phyloP scores from a whole-genome alignment of 805 yeast genomes.

The Lachancea kluyveri region DNA sequence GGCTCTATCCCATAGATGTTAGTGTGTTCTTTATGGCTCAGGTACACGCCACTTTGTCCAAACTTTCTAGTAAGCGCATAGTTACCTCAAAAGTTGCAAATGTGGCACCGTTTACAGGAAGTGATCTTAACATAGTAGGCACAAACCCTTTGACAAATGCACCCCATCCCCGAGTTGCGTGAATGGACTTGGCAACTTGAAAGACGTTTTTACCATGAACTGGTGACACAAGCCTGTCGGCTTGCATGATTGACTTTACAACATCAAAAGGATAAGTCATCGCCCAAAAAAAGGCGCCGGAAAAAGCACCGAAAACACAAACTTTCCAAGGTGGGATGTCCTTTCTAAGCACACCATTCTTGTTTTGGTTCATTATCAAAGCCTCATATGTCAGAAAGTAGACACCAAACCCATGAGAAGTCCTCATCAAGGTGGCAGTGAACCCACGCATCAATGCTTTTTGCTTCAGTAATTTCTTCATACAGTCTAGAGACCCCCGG shows the following conservation, averaged over 20 bases:
- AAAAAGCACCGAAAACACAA: conserved; percentile 81
- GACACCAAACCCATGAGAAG: conserved; percentile 80
- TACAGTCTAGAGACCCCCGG: conserved; percentile 42
- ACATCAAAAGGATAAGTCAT: conserved; percentile 85
- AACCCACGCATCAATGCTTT: conserved; percentile 76
- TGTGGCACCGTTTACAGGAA: conserved; percentile 97
- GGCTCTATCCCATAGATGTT: too few relatives aligned
- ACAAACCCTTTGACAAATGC: conserved; percentile 89
- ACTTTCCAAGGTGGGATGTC: conserved; percentile 85
- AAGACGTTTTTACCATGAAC: conserved; percentile 49
- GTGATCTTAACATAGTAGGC: conserved; percentile 93
- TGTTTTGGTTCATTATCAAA: conserved; percentile 50
- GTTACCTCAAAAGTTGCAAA: conserved; percentile 90
- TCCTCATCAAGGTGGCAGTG: conserved; percentile 76
- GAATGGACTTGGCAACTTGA: conserved; percentile 54
- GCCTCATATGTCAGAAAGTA: conserved; percentile 91
- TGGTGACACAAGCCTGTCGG: conserved; percentile 57
- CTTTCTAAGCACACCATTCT: conserved; percentile 42
- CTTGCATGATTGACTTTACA: conserved; percentile 82
- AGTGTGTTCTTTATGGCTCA: too few relatives aligned
- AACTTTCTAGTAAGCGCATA: conserved; percentile 53
- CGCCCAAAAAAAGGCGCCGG: conserved; percentile 87
- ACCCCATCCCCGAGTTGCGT: conserved; percentile 51
- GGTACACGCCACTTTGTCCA: too few relatives aligned
- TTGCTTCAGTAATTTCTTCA: conserved; percentile 43